Base-by-base conservation (phyloP, 768 basidiomycete genomes). In the Agrocybe praecox region DNA sequence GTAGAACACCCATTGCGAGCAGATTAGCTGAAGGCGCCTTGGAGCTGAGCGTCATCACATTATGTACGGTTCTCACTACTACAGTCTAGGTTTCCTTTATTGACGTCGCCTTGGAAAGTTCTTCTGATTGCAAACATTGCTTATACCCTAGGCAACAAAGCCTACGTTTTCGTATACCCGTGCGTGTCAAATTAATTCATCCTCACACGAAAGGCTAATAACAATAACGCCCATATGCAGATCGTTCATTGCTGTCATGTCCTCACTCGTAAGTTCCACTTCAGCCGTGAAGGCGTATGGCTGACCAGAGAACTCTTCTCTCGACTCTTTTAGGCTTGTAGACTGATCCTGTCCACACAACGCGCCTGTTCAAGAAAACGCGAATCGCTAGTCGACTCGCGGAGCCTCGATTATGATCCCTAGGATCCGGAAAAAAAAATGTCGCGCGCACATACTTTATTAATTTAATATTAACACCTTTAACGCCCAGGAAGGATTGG, bases 161-260 rank as follows among this genome's bases (percentile, higher is more conserved):
- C 46, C 12, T 46, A 26, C 26, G 44, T 53, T 15, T 46, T 53
- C 34, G 12, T 36, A 8, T 53, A 32, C 19, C 53, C 53, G 53
- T 53, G 7, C 21, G 53, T 32, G 8, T 17, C 18, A 24, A 42
- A 23, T 11, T 22, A 23, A 44, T 11, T 9, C 18, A 23, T 49
- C 29, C 14, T 49, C 15, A 26, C 2, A 14, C 2, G n/a, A 17
- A 29, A 5, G 26, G 9, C 26, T 29, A 29, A 29, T 9, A 29
- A 4, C 26, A n/a, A n/a, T 29, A 4, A 29, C 26, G 4, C 5
- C 26, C 26, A 29, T 29, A n/a, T 29, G 26, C 26, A 29, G 26
- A 29, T 29, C 26, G 9, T 29, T 29, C 9, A 29, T 9, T 29
- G 26, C 26, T 29, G 26, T 29, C 4, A 29, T 29, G 26, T 29